Conservation (phyloP, 2,329 filamentous ascomycete genomes). For the Alternaria brassicicola region DNA sequence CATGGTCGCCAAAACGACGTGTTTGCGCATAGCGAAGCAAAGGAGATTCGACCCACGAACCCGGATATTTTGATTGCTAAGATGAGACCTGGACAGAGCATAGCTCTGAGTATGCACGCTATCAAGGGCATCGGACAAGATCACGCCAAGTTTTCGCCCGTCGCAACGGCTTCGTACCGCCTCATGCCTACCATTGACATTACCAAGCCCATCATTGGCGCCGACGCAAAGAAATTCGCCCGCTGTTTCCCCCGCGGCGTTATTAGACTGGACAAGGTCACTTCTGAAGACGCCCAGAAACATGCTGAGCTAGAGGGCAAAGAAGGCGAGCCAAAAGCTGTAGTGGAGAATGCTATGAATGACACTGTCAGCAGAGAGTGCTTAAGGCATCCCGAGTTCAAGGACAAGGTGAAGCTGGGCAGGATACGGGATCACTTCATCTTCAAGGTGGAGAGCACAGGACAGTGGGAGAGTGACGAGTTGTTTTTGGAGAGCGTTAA, state of each 20-base stretch:
- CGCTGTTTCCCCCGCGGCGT: conserved; percentile 89
- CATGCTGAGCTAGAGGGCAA: conserved; percentile 72
- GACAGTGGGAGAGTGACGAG: conserved; percentile 92
- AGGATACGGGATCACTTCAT: conserved; percentile 95
- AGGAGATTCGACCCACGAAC: conserved; percentile 77
- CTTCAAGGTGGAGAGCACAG: conserved; percentile 91
- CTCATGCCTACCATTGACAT: conserved; percentile 89
- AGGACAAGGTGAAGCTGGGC: conserved; percentile 93
- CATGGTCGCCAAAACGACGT: conserved; percentile 62
- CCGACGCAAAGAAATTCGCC: conserved; percentile 86
- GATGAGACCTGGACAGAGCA: conserved; percentile 85
- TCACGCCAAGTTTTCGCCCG: conserved; percentile 96
- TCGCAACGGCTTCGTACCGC: conserved; percentile 92
- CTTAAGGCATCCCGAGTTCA: conserved; percentile 88
- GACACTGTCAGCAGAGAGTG: conserved; percentile 96
- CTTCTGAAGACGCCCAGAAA: conserved; percentile 66
- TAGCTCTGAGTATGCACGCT: conserved; percentile 88
- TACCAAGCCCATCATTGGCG: conserved; percentile 78
- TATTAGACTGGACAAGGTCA: conserved; percentile 77
- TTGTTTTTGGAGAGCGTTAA: conserved; percentile 90
- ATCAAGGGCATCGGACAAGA: conserved; percentile 93
- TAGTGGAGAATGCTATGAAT: conserved; percentile 85
- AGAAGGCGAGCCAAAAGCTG: conserved; percentile 82
- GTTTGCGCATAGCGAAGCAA: conserved; percentile 53
- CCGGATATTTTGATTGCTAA: conserved; percentile 95